A percentile compares a stretch with the other conserved stretches of the same genome.
Evolutionary conservation across 78 protist species (phyloP).

Genomic region (Chrysochromulina parva): DNA sequence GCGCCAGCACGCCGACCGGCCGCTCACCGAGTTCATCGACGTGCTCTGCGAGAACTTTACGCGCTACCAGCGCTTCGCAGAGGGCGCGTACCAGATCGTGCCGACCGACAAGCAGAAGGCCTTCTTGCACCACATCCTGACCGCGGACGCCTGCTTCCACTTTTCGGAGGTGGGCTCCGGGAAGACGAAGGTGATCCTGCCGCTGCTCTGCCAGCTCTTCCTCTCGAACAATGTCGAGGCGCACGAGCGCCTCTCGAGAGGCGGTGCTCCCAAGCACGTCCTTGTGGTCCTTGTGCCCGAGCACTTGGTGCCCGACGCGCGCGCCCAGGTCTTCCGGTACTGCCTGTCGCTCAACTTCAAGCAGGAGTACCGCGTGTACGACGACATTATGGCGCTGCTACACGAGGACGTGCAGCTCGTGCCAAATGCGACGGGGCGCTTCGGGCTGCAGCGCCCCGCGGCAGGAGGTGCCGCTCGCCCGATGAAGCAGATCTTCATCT

Average conservation of each 20-base stretch:
- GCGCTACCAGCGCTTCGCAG: not conserved
- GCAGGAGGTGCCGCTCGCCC: not conserved
- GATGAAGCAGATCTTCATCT: conserved; percentile 23
- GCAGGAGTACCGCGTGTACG: conserved; percentile 31
- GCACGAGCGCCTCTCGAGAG: conserved; percentile 1
- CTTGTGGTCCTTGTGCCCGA: conserved; percentile 10
- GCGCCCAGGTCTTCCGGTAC: conserved; percentile 26
- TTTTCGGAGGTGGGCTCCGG: conserved; percentile 26
- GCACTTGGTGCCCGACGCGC: conserved; percentile 15
- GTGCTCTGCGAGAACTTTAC: not conserved
- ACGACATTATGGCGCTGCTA: conserved; percentile 24
- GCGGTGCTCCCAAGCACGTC: not conserved
- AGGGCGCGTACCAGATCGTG: conserved; percentile 33
- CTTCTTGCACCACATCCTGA: not conserved
- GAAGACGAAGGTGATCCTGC: conserved; percentile 28
- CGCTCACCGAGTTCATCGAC: not conserved
- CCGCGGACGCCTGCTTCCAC: conserved; percentile 21
- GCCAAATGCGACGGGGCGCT: not conserved
- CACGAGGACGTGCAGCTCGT: conserved; percentile 15
- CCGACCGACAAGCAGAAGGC: conserved; percentile 29
- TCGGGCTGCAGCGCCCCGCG: not conserved
- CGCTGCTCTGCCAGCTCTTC: conserved; percentile 31
- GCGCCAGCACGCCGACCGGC: not conserved
- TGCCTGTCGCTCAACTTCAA: conserved; percentile 30
- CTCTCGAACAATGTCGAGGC: conserved; percentile 12